Percentiles rank a stretch among this genome's conserved stretches.
These are phyloP conservation scores for Trichomonas vaginalis DNA, from an alignment of 208 protist genomes.

Conservation along the genomic window DNA sequence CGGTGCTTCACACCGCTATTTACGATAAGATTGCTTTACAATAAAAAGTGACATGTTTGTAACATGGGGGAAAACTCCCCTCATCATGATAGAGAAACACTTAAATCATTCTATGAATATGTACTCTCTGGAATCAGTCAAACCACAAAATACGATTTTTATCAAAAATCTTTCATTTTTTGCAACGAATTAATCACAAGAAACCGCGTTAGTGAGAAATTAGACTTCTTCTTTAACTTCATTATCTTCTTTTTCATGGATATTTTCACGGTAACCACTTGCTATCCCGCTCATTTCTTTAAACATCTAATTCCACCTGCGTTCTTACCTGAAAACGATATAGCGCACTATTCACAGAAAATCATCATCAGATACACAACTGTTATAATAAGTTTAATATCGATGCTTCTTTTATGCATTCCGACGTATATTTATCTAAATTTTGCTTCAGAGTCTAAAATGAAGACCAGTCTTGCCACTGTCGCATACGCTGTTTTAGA, in stretches of 20 bases:
- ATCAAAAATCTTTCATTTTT: background rate
- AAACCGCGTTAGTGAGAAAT: background rate
- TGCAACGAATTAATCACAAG: background rate
- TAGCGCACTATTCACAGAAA: background rate
- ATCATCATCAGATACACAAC: background rate
- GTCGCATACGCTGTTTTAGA: background rate
- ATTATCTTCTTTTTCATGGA: background rate
- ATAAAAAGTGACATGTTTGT: background rate
- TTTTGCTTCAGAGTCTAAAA: background rate
- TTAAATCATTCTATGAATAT: background rate
- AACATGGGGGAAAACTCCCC: background rate
- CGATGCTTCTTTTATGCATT: background rate
- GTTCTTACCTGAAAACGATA: background rate
- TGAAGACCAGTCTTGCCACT: background rate
- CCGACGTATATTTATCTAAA: background rate
- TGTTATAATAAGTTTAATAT: background rate
- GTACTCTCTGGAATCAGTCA: background rate
- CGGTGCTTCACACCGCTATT: no score
- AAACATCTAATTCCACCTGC: background rate
- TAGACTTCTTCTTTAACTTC: background rate
- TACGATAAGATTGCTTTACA: no score
- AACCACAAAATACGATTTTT: background rate
- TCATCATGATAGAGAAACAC: background rate
- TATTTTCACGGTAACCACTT: background rate
- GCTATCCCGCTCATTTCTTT: background rate